Conservation (phyloP, 805 yeast species). For the Candida maris region DNA sequence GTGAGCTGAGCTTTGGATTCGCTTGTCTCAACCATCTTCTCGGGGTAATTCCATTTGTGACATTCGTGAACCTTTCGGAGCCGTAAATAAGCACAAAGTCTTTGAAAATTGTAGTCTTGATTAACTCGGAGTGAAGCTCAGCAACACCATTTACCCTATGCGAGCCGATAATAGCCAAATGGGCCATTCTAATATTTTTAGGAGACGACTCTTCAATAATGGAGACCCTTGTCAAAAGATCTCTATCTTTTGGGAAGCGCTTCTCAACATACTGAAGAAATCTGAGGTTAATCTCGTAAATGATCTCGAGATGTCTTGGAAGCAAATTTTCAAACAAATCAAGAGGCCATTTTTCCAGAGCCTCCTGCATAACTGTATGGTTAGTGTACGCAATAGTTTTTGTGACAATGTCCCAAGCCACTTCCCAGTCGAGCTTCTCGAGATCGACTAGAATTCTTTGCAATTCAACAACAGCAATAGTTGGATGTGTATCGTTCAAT, state of each 20-base stretch:
- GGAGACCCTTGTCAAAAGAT: slow-evolving; percentile 66
- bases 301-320: slow-evolving; percentile 89
- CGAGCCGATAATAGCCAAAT: slow-evolving; percentile 84
- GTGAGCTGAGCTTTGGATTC: slow-evolving; percentile 72
- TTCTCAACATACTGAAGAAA: slow-evolving; percentile 75
- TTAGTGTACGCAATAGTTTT: slow-evolving; percentile 86
- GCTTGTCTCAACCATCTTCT: slow-evolving; percentile 96
- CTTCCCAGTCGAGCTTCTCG: slow-evolving; percentile 77
- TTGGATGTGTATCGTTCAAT: slow-evolving; percentile 92
- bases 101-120: slow-evolving; percentile 82
- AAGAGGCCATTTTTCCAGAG: slow-evolving; percentile 94
- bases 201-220: slow-evolving; percentile 78
- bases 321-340: slow-evolving; percentile 71
- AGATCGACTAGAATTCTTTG: slow-evolving; percentile 82
- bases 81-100: slow-evolving; percentile 88
- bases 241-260: slow-evolving; percentile 72
- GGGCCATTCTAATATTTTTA: slow-evolving; percentile 90
- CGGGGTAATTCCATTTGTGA: slow-evolving; percentile 93
- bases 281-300: slow-evolving; percentile 76
- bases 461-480: slow-evolving; percentile 84
- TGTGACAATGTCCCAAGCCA: slow-evolving; percentile 82
- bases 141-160: slow-evolving; percentile 96
- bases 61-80: slow-evolving; percentile 78
- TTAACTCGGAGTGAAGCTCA: slow-evolving; percentile 87
- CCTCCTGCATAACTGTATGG: slow-evolving; percentile 94